A percentile compares a stretch with the other conserved stretches of the same genome.
Conservation (phyloP, 2,329 filamentous ascomycete genomes). For the Aspergillus sp. region DNA sequence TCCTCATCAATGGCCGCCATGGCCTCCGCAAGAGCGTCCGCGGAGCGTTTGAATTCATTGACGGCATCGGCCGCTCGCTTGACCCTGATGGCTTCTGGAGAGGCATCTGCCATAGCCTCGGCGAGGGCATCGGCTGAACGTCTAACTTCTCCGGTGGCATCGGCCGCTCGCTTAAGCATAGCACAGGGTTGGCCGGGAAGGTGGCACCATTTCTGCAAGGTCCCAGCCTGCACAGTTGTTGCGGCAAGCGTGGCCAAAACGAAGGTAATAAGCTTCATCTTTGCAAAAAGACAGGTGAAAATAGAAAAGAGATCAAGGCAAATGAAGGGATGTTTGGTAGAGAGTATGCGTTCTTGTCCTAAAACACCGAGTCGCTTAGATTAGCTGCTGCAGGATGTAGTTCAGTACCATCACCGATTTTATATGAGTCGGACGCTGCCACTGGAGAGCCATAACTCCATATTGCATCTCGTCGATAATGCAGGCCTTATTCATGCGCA, state of each 20-base stretch:
- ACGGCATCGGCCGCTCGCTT: conserved; percentile 66
- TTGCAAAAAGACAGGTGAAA: conserved; percentile 4
- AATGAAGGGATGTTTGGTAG: background rate
- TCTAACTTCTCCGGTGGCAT: conserved; percentile 27
- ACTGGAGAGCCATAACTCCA: background rate
- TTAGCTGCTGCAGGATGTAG: background rate
- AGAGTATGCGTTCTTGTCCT: background rate
- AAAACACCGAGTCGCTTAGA: background rate
- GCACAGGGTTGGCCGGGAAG: conserved; percentile 31
- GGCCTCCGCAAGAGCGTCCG: conserved; percentile 32
- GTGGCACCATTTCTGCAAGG: conserved; percentile 29
- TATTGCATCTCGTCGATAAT: background rate
- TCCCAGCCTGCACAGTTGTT: conserved; percentile 32
- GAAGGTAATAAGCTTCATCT: conserved; percentile 51
- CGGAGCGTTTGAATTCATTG: conserved; percentile 46
- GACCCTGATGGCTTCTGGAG: conserved; percentile 51
- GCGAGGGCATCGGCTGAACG: conserved; percentile 34
- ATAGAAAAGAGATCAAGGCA: background rate
- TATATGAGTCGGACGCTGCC: background rate
- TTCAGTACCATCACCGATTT: background rate
- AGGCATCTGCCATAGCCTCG: conserved; percentile 29
- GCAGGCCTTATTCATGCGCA: conserved; percentile 8
- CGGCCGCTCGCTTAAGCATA: conserved; percentile 29
- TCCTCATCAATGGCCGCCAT: conserved; percentile 32
- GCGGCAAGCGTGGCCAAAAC: conserved; percentile 44